A percentile compares a stretch with the other conserved stretches of the same genome.
phyloP scores from a whole-genome alignment of 176 grass and related monocot genomes.

The Avena sativa region DNA sequence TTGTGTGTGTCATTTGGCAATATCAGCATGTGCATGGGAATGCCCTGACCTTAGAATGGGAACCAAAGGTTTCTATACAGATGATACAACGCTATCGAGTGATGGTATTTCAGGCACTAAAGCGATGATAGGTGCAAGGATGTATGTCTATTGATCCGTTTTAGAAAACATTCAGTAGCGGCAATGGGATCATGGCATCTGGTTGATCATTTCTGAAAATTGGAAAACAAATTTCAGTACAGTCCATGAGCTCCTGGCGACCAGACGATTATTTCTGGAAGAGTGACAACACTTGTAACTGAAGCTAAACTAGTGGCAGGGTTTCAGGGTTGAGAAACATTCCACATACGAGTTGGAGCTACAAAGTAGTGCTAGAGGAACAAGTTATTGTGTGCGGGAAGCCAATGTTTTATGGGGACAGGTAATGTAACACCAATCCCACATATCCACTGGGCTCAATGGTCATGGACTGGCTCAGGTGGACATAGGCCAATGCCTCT shows the following conservation, averaged over 20 bases:
- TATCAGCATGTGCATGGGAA: not conserved
- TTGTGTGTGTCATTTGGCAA: not conserved
- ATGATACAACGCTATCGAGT: not conserved
- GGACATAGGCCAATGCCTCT: not conserved
- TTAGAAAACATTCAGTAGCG: not conserved
- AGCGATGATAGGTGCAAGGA: not conserved
- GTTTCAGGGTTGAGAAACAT: not conserved
- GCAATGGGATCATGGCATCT: not conserved
- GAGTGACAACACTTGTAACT: not conserved
- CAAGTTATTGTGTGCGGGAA: not conserved
- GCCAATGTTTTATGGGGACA: not conserved
- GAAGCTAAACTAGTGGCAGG: not conserved
- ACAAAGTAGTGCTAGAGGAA: not conserved
- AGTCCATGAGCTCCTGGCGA: not conserved
- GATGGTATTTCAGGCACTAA: not conserved
- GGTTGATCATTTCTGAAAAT: not conserved
- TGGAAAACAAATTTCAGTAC: not conserved
- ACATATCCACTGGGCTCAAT: not conserved
- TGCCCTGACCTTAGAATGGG: not conserved
- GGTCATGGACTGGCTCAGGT: not conserved
- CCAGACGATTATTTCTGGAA: not conserved
- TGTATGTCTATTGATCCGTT: not conserved
- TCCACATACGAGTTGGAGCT: not conserved
- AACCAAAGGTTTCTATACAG: not conserved
- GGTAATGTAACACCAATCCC: not conserved